Base-by-base conservation (phyloP, 768 basidiomycete species). In the Leccinum subtestaceum region DNA sequence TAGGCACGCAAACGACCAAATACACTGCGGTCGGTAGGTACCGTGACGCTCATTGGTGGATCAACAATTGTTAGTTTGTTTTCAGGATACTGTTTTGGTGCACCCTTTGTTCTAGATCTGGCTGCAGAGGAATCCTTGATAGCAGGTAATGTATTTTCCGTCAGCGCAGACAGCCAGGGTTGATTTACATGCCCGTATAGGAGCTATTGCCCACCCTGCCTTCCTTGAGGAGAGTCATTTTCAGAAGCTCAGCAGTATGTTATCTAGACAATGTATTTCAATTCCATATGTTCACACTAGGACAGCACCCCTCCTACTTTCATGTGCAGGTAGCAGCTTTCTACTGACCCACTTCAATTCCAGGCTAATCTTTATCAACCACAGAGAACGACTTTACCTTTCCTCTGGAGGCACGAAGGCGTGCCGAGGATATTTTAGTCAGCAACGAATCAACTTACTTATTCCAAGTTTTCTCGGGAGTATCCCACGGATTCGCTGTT, bases 61-160 rank as follows among this genome's bases (percentile, higher is more conserved):
- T 21, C 25, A n/a, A 7, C n/a, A 13, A 21, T 56, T 19, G 43
- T 40, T 36, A 25, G 50, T 17, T 15, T 43, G 21, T 19, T 25
- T 25, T 13, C 36, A 84, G 82, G 83, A 5, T 84, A 85, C 55
- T 86, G 83, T 64, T 84, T 84, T 55, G 83, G 83, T 4, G 84
- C 74, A 13, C 78, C 81, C 0, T 83, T 77, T 59, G 77, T 76
- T 1, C 69, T 84, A 55, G 77, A 83, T 36, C 69, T 79, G 4
- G 76, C 77, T 1, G 73, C 77, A 4, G 78, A 72, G 0, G 78
- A 79, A 45, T 74, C 76, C 49, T 69, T 83, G 38, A 70, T 75
- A 1, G 80, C 82, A 40, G 77, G 83, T 83, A 65, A 27, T 69
- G 27, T 15, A 34, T 47, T 46, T 46, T 29, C 9, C 7, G 11